Conservation (phyloP, 2,329 filamentous ascomycete species). For the Penicillium sp. region DNA sequence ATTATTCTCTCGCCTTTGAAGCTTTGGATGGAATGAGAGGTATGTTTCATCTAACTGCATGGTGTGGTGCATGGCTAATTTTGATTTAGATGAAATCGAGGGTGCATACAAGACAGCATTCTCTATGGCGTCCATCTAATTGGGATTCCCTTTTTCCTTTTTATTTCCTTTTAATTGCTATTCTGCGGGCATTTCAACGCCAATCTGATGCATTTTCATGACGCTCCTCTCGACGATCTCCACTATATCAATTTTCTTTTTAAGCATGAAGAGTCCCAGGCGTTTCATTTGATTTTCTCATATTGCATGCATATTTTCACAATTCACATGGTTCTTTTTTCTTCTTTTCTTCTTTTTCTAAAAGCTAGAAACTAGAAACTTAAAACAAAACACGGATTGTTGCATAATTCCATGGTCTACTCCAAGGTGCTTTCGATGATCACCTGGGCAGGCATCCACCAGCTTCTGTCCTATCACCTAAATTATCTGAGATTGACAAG, state of each 20-base stretch:
- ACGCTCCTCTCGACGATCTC: conserved; percentile 1
- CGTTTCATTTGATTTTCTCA: neutral
- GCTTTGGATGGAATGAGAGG: conserved; percentile 49
- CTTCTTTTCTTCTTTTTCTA: neutral
- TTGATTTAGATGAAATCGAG: conserved; percentile 42
- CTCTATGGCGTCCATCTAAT: conserved; percentile 23
- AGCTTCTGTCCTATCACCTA: neutral
- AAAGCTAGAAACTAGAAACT: too few relatives aligned
- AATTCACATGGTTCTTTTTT: neutral
- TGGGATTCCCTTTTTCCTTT: conserved; percentile 8
- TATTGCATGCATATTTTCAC: too few relatives aligned
- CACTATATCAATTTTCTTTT: neutral
- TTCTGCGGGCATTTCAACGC: neutral
- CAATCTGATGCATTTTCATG: neutral
- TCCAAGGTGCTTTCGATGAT: neutral
- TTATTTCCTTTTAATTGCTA: neutral
- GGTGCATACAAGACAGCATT: conserved; percentile 47
- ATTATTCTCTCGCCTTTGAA: conserved; percentile 47
- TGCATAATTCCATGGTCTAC: neutral
- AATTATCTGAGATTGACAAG: neutral
- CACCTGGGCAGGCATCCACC: neutral
- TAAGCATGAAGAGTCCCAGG: neutral
- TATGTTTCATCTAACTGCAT: conserved; percentile 15
- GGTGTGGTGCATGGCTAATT: conserved; percentile 7
- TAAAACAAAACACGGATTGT: too few relatives aligned